phyloP scores from a whole-genome alignment of 257 asterid genomes.

The Fraxinus quadrangulata region DNA sequence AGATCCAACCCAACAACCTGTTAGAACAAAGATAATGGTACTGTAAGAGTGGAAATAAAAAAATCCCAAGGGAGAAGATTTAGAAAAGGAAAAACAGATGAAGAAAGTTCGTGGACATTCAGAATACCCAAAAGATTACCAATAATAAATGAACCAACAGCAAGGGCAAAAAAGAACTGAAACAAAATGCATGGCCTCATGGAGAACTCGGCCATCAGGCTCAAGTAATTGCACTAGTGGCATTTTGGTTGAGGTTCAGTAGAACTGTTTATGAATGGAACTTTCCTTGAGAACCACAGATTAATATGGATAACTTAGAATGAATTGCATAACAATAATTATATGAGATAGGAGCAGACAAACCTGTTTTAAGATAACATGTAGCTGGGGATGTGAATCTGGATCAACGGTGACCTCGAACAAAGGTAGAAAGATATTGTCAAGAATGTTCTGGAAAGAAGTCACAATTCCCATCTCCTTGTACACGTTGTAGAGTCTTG shows the following conservation, averaged over 20 bases:
- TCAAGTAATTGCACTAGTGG: not conserved
- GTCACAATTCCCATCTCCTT: conserved; percentile 99
- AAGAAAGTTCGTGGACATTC: not conserved
- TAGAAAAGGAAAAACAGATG: not conserved
- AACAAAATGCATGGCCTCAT: not conserved
- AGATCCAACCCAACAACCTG: conserved; percentile 99
- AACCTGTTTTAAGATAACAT: conserved; percentile 91
- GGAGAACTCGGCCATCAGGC: not conserved
- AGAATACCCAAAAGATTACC: not conserved
- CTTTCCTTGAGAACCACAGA: not conserved
- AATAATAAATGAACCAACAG: not conserved
- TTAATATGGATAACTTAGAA: conserved; percentile 2
- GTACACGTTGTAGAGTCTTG: conserved; percentile 94
- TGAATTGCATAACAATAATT: conserved; percentile 7
- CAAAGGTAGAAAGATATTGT: conserved; percentile 88
- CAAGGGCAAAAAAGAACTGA: not conserved
- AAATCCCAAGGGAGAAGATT: not conserved
- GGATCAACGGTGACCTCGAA: conserved; percentile 97
- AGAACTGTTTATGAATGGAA: not conserved
- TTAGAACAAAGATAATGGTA: conserved; percentile 21
- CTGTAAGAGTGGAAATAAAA: not conserved
- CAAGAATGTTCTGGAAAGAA: conserved; percentile 95
- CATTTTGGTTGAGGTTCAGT: not conserved
- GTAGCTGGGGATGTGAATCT: conserved; percentile 96
- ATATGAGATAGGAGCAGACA: conserved; percentile 16